Conservation (phyloP, 2,329 filamentous ascomycete genomes). For the Aspergillus arachidicola region DNA sequence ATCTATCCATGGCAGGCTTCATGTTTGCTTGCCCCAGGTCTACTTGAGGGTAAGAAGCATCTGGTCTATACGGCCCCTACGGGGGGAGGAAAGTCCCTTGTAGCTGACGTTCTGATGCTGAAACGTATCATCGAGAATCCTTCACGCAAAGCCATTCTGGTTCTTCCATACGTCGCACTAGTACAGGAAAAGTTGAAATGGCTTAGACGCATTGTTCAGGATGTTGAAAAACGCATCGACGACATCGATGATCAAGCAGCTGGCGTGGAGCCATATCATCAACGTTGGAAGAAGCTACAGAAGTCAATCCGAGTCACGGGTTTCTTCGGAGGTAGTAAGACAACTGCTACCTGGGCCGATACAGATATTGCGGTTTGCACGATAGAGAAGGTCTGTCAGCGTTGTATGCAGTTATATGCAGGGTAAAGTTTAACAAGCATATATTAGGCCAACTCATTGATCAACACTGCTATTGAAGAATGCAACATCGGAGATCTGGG, state of each 20-base stretch:
- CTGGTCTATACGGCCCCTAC: slow-evolving; percentile 80
- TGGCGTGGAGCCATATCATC: slow-evolving; percentile 45
- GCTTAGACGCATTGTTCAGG: slow-evolving; percentile 68
- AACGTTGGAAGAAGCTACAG: slow-evolving; percentile 59
- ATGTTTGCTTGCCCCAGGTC: slow-evolving; percentile 68
- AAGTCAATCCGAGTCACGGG: slow-evolving; percentile 67
- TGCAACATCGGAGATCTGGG: slow-evolving; percentile 65
- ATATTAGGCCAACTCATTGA: slow-evolving; percentile 68
- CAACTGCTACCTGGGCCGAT: slow-evolving; percentile 68
- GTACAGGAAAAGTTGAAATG: slow-evolving; percentile 79
- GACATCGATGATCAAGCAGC: slow-evolving; percentile 35
- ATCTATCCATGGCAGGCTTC: slow-evolving; percentile 82
- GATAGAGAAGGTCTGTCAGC: slow-evolving; percentile 64
- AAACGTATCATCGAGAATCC: slow-evolving; percentile 68
- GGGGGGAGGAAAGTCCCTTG: slow-evolving; percentile 75
- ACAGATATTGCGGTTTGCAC: slow-evolving; percentile 80
- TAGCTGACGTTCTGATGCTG: slow-evolving; percentile 72
- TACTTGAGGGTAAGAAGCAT: slow-evolving; percentile 67
- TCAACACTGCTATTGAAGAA: slow-evolving; percentile 74
- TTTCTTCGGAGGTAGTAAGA: slow-evolving; percentile 74
- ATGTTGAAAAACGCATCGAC: slow-evolving; percentile 51
- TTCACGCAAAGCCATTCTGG: slow-evolving; percentile 68
- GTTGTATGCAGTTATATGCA: not conserved
- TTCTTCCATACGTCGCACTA: slow-evolving; percentile 76
- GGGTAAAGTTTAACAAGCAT: not conserved